phyloP scores from a whole-genome alignment of 257 asterid species.

The Solanum sparsipilum region DNA sequence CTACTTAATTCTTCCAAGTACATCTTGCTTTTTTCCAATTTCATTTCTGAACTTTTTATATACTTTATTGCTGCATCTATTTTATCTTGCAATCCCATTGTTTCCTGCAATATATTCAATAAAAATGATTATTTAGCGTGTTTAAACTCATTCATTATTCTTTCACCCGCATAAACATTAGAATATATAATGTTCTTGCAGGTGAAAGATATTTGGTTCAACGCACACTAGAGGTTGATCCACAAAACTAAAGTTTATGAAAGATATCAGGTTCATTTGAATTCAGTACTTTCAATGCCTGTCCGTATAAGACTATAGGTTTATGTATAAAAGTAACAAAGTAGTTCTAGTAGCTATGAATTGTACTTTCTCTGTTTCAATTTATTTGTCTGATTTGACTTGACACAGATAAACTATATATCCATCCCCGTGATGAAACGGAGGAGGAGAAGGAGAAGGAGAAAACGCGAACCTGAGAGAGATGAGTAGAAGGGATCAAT shows the following conservation, averaged over 20 bases:
- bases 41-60: slow-evolving; percentile 14
- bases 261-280: not conserved
- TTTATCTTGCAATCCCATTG: slow-evolving; percentile 33
- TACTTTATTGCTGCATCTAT: slow-evolving; percentile 30
- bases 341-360: not conserved
- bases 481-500: too few species aligned
- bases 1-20: slow-evolving; percentile 14
- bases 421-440: too few species aligned
- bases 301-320: too few species aligned
- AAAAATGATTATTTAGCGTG: not conserved
- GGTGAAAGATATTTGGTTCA: not conserved
- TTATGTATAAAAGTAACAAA: too few species aligned
- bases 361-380: not conserved
- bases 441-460: too few species aligned
- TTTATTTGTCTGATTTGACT: too few species aligned
- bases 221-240: not conserved
- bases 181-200: too few species aligned
- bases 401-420: too few species aligned
- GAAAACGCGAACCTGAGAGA: too few species aligned
- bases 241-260: too few species aligned
- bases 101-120: slow-evolving; percentile 12
- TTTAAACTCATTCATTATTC: too few species aligned
- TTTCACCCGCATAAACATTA: too few species aligned
- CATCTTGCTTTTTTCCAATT: slow-evolving; percentile 18
- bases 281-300: not conserved